Base-by-base conservation (phyloP, 768 basidiomycete genomes). In the Lactarius hatsudake region DNA sequence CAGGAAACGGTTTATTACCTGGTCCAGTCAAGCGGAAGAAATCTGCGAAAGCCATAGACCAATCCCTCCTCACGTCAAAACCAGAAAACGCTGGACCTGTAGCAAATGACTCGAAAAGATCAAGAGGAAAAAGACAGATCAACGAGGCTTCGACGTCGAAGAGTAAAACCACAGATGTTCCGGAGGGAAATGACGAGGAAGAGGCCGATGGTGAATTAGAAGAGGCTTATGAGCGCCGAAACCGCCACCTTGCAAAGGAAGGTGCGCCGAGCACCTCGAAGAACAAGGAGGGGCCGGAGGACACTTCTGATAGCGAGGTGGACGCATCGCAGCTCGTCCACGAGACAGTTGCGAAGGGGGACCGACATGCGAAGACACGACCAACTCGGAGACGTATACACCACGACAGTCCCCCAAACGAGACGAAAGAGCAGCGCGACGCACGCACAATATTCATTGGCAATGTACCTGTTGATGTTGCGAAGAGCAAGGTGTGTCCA, bases 361-460 rank as follows among this genome's bases (percentile, higher is more conserved):
- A 66, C 17, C 77, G 76, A 62, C 74, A 43, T 79, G 79, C 69
- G 40, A 67, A 63, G 53, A 48, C 53, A 23, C 57, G 64, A n/a
- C 15, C 64, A 59, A 53, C 13, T 53, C 51, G 51, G 51, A 81
- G 78, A 60, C 48, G 13, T 53, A 67, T 72, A 18, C 90, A 87
- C 67, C 83, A 81, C 71, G 80, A 53, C 13, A 15, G 82, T 1
- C 92, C 91, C 0, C 69, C 77, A 30, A 87, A 85, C 62, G 96
- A 98, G 77, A 91, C 91, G 0, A 75, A 84, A 20, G 87, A 86
- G 63, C 86, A 84, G 67, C 84, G 90, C 58, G 87, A 97, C 72
- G 83, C 83, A 20, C 85, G 96, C 32, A 98, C 96, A 6, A 81
- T 98, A 57, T 99, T 99, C 76, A 79, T 99, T 17, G 96, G 96